phyloP scores from a whole-genome alignment of 495 filamentous ascomycete genomes.

The Penicillium cataractarum region DNA sequence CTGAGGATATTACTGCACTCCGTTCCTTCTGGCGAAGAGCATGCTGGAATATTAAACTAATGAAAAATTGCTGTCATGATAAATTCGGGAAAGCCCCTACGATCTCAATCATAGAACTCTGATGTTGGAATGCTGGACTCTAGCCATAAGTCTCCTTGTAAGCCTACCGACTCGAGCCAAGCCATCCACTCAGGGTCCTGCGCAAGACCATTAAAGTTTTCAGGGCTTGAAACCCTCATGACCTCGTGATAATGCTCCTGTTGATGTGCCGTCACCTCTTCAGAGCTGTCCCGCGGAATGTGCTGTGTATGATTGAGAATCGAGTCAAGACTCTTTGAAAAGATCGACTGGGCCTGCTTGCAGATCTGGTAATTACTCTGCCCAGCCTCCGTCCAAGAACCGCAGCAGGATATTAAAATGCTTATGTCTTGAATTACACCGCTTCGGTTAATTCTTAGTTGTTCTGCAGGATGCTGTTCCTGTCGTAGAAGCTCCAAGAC shows the following conservation, averaged over 20 bases:
- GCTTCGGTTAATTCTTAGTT: constrained; percentile 6
- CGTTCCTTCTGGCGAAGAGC: neutral
- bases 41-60: neutral
- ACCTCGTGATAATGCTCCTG: neutral
- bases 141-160: constrained; percentile 2
- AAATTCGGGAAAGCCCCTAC: neutral
- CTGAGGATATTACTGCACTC: neutral
- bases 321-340: constrained; percentile 16
- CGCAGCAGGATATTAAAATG: neutral
- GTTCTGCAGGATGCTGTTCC: constrained; percentile 1
- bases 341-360: constrained; percentile 4
- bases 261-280: neutral
- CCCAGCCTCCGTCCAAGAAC: neutral
- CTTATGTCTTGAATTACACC: constrained; percentile 15
- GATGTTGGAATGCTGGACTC: neutral
- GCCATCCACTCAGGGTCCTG: constrained; percentile 3
- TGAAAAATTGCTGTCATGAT: neutral
- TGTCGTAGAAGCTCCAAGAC: constrained; percentile 13
- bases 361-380: constrained; percentile 1
- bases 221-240: neutral
- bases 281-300: neutral
- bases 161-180: neutral
- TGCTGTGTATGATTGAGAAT: constrained; percentile 10
- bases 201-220: neutral
- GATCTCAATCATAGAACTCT: neutral